Evolutionary conservation across 139 green algal species (phyloP), one percentile per base, ranked within the genome.

Genomic region (Chlorella sp.): DNA sequence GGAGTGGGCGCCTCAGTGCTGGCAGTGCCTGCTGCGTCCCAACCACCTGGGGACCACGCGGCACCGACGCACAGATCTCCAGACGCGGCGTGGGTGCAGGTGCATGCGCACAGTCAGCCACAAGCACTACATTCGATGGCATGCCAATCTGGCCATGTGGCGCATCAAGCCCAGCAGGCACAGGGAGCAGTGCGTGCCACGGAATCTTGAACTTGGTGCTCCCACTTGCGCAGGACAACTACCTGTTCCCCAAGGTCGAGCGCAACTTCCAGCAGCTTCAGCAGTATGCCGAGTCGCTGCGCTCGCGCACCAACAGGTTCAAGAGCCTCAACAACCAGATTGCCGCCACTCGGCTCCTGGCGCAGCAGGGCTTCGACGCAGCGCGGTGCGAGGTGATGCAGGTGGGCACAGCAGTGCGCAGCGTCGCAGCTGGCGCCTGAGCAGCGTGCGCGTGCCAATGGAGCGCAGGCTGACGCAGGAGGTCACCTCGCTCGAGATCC

Each of bases 311-410:
- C 5, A 83, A 78, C 36, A 83, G 82, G 5, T 82, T 87, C 6
- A 86, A 91, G 32, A 75, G 77, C 2, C 72, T 78, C 0, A 70
- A 75, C 31, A 86, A 93, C 32, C 74, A 84, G 30, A 77, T 87
- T 24, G 89, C 91, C 61, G 90, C 91, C 3, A 90, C 81, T 22
- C 82, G 91, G 17, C 76, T 96, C 66, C 78, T 96, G 29, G 89
- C 91, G 4, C 82, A 89, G 72, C 85, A 95, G 65, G 91, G 91
- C 27, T 82, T 96, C 51, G 91, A 95, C 71, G 80, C 85, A 2
- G 82, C 73, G 51, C 85, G 85, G 85, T 85, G 36, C 1, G 77
- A 49, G 5, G 23, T 50, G 23, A 17, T 55, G 42, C 42, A 55
- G 17, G n/a, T n/a, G n/a, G n/a, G n/a, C n/a, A n/a, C n/a, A n/a